Evolutionary conservation across 257 asterid species (phyloP).

Genomic region (Solanum bulbocastanum): DNA sequence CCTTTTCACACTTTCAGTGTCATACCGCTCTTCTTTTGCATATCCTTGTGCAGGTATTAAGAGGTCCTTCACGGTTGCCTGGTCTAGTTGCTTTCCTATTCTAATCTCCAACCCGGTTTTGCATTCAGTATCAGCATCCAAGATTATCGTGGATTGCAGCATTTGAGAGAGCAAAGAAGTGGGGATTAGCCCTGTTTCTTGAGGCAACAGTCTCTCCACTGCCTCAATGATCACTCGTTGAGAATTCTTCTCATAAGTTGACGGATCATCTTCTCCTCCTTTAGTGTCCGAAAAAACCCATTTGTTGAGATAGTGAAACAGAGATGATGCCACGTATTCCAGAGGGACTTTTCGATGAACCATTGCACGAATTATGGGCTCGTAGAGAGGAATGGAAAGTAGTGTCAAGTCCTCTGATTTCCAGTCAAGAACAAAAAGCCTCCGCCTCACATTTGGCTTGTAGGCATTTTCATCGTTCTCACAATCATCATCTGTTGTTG

Average conservation of each 20-base stretch:
- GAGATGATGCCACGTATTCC: conserved; percentile 39
- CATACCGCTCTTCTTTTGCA: conserved; percentile 43
- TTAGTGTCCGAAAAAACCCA: conserved; percentile 38
- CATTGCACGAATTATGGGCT: conserved; percentile 36
- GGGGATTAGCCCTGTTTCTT: conserved; percentile 21
- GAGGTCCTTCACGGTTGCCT: conserved; percentile 40
- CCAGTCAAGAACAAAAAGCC: conserved; percentile 42
- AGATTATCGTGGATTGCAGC: conserved; percentile 37
- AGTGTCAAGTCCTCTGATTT: conserved; percentile 43
- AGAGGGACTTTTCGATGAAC: conserved; percentile 28
- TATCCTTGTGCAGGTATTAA: conserved; percentile 55
- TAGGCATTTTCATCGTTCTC: conserved; percentile 15
- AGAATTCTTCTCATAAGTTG: conserved; percentile 8
- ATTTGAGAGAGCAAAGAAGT: conserved; percentile 39
- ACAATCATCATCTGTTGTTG: conserved; percentile 14
- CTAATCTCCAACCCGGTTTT: conserved; percentile 37
- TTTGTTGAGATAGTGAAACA: conserved; percentile 33
- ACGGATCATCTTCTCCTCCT: conserved; percentile 12
- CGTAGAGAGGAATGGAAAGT: conserved; percentile 37
- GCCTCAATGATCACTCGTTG: conserved; percentile 51
- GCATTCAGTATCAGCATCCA: conserved; percentile 45
- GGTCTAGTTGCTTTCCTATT: conserved; percentile 60
- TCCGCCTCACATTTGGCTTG: conserved; percentile 44
- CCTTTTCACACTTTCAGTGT: conserved; percentile 52
- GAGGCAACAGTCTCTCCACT: conserved; percentile 41